These are phyloP conservation scores for Fusarium secorum DNA, from an alignment of 2,329 filamentous ascomycete species.

Conservation along the genomic window DNA sequence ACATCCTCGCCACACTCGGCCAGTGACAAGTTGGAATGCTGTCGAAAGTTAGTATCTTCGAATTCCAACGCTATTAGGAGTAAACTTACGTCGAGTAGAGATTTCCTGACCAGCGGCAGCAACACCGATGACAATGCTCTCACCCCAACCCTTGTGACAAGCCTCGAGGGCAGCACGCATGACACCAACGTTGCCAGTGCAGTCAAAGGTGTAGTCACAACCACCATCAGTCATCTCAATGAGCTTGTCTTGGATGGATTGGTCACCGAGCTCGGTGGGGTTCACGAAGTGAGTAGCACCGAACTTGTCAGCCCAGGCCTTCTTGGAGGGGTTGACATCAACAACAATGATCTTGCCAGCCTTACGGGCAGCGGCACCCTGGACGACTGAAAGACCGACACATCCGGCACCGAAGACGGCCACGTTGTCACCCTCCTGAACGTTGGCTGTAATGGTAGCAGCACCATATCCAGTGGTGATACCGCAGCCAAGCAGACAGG, in stretches of 20 bases:
- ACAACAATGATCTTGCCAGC: slow-evolving; percentile 79
- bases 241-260: slow-evolving; percentile 89
- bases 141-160: slow-evolving; percentile 99
- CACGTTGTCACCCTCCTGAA: slow-evolving; percentile 88
- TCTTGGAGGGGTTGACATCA: slow-evolving; percentile 85
- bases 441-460: slow-evolving; percentile 88
- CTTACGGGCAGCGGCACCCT: slow-evolving; percentile 87
- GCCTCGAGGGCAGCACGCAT: slow-evolving; percentile 97
- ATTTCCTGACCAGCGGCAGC: slow-evolving; percentile 97
- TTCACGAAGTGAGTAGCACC: slow-evolving; percentile 98
- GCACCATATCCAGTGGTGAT: slow-evolving; percentile 99
- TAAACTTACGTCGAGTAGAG: slow-evolving; percentile 81
- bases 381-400: slow-evolving; percentile 93
- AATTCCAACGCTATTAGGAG: background rate
- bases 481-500: slow-evolving; percentile 94
- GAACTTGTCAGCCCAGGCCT: slow-evolving; percentile 92
- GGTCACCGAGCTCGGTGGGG: slow-evolving; percentile 77
- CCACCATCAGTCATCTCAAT: slow-evolving; percentile 98
- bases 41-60: slow-evolving; percentile 39
- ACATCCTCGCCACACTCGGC: slow-evolving; percentile 96
- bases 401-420: slow-evolving; percentile 96
- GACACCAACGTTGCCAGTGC: slow-evolving; percentile 94
- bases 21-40: slow-evolving; percentile 99
- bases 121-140: slow-evolving; percentile 97
- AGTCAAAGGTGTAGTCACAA: slow-evolving; percentile 99